Percentiles rank a stretch among this genome's conserved stretches.
Conservation (phyloP, 140 eudicot genomes). For the Anethum foeniculum region DNA sequence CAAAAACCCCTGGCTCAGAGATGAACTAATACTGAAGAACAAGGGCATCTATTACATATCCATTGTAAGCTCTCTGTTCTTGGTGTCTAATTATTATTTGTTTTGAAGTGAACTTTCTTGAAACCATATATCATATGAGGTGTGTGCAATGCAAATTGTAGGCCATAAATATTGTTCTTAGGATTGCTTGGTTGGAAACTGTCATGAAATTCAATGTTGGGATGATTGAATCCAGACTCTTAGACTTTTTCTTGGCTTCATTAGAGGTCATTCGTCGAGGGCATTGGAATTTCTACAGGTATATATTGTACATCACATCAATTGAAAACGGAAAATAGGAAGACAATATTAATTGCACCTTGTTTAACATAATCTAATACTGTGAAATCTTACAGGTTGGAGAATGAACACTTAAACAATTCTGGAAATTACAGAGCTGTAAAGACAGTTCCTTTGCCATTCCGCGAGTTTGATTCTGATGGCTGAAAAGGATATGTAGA, state of each 20-base stretch:
- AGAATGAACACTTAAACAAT: constrained; percentile 89
- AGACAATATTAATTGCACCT: not conserved
- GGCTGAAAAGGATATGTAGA: constrained; percentile 22
- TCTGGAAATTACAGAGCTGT: constrained; percentile 90
- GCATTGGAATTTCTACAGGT: constrained; percentile 98
- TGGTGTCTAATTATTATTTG: not conserved
- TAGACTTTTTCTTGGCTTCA: constrained; percentile 80
- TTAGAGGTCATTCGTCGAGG: constrained; percentile 95
- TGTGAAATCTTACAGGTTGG: constrained; percentile 37
- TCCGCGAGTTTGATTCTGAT: constrained; percentile 73
- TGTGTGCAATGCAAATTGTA: constrained; percentile 14
- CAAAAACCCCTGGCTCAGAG: constrained; percentile 78
- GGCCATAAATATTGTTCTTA: constrained; percentile 64
- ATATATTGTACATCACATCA: not conserved
- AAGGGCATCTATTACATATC: constrained; percentile 72
- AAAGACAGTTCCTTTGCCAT: constrained; percentile 80
- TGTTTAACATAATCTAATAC: not conserved
- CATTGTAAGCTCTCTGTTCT: constrained; percentile 47
- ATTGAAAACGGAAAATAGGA: too few relatives aligned
- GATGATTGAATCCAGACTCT: constrained; percentile 54
- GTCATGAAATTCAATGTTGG: constrained; percentile 63
- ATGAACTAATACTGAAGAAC: constrained; percentile 66
- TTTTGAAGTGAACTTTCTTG: not conserved
- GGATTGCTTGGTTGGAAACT: constrained; percentile 94
- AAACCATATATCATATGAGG: not conserved